Base-by-base conservation (phyloP, 768 basidiomycete genomes). In the Calocybe cyanea region DNA sequence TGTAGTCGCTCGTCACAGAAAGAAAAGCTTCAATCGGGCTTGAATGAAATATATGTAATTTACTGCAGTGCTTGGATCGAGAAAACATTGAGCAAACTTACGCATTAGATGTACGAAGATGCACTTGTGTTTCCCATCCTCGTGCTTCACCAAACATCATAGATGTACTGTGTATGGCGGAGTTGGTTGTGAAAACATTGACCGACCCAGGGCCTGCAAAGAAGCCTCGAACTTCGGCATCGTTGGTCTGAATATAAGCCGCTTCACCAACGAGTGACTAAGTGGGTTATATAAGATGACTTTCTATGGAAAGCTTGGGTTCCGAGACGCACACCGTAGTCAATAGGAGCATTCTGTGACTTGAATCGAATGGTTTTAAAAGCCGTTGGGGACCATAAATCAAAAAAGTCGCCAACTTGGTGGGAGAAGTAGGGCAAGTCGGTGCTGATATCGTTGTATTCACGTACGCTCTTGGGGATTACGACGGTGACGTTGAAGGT, bases 371-470 rank as follows among this genome's bases (percentile, higher is more conserved):
- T 18, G 7, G 33, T 28, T 4, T 15, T 15, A 25, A 44, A 44
- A 8, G 15, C 34, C 11, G 43, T 37, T 9, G 43, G 43, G 2
- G 43, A 44, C 43, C 43, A 44, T 15, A 44, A 3, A 35, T 44
- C 43, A 17, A 44, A 44, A 17, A 44, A 44, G 21, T 23, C 19
- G 7, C 35, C 43, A 9, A 36, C n/a, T 11, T 44, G 34, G 24
- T 44, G 43, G 7, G 43, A 23, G 23, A 44, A 44, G 23, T 7
- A 6, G 8, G 43, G 23, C 11, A 44, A 24, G 30, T 37, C 34
- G 20, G 43, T 44, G 23, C 34, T 44, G 10, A 44, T 2, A 24
- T 44, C 43, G 13, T 37, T 37, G 34, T 44, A 44, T 10, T 44
- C 34, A 8, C 21, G 34, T 7, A 35, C n/a, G 15, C 43, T 44